phyloP scores from a whole-genome alignment of 73 alveolate genomes.

The Tetrahymena thermophila region DNA sequence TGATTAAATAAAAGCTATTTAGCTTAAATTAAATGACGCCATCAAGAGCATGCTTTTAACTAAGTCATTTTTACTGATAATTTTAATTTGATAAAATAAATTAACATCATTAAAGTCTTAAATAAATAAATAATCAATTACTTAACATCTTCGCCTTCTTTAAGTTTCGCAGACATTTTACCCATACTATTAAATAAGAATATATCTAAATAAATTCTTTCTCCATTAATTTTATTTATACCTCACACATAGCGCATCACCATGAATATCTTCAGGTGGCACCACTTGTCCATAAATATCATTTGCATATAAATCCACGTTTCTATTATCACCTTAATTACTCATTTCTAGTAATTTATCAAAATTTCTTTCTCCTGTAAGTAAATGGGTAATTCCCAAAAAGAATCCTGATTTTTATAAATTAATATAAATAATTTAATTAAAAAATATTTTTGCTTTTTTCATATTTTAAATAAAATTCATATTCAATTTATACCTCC shows the following conservation, averaged over 20 bases:
- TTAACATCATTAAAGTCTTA: background rate
- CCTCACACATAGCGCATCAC: slow-evolving; percentile 20
- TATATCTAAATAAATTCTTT: background rate
- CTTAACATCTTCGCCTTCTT: background rate
- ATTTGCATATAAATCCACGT: slow-evolving; percentile 15
- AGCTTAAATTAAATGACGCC: slow-evolving; percentile 37
- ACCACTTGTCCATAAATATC: slow-evolving; percentile 16
- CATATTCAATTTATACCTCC: slow-evolving; percentile 12
- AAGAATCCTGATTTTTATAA: background rate
- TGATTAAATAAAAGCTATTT: slow-evolving; percentile 32
- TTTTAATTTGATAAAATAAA: background rate
- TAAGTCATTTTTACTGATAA: slow-evolving; percentile 4
- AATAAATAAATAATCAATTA: background rate
- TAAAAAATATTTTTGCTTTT: background rate
- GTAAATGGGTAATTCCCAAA: slow-evolving; percentile 28
- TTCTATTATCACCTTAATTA: slow-evolving; percentile 24
- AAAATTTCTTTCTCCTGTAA: slow-evolving; percentile 30
- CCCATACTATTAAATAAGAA: slow-evolving; percentile 16
- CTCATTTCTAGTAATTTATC: slow-evolving; percentile 34
- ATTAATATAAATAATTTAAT: background rate
- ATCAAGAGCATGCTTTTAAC: slow-evolving; percentile 28
- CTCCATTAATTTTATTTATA: background rate
- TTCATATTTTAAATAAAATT: background rate
- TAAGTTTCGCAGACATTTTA: background rate
- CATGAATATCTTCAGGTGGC: slow-evolving; percentile 20